Percentiles rank a stretch among this genome's conserved stretches.
Evolutionary conservation across 2,329 filamentous ascomycete genomes (phyloP).

Genomic region (Trichoderma polysporum): DNA sequence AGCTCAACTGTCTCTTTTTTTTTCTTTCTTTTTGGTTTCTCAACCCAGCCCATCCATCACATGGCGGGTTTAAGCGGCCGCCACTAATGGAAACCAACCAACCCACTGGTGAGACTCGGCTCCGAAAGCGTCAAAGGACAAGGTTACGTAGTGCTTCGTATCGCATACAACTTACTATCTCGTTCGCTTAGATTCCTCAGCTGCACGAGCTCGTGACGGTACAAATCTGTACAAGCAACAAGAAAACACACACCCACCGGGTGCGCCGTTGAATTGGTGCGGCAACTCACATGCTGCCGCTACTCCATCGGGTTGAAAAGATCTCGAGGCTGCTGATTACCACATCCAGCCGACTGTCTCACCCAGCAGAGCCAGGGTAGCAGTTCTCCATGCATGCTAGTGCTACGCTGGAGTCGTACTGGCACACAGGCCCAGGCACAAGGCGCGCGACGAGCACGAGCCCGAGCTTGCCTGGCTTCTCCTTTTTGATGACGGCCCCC

Average conservation of each 20-base stretch:
- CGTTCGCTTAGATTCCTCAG: no score
- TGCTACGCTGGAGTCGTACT: background rate
- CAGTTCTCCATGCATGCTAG: background rate
- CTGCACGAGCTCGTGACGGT: no score
- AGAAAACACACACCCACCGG: no score
- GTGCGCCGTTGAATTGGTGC: background rate
- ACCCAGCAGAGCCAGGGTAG: background rate
- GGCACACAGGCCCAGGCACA: background rate
- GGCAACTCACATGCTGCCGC: background rate
- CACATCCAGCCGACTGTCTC: background rate
- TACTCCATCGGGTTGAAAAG: background rate
- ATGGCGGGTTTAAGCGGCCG: no score
- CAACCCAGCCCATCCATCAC: no score
- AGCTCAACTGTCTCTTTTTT: background rate
- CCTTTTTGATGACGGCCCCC: slow-evolving; percentile 14
- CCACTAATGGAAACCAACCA: no score
- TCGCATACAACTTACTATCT: no score
- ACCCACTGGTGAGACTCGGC: background rate
- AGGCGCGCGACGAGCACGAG: background rate
- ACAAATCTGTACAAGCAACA: no score
- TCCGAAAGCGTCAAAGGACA: no score
- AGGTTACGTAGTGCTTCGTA: no score
- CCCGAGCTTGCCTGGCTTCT: background rate
- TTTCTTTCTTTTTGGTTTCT: no score
- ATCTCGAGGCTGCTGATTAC: background rate